These are phyloP conservation scores for Aureobasidium sp. DNA, from an alignment of 2,329 filamentous ascomycete genomes.

Conservation along the genomic window DNA sequence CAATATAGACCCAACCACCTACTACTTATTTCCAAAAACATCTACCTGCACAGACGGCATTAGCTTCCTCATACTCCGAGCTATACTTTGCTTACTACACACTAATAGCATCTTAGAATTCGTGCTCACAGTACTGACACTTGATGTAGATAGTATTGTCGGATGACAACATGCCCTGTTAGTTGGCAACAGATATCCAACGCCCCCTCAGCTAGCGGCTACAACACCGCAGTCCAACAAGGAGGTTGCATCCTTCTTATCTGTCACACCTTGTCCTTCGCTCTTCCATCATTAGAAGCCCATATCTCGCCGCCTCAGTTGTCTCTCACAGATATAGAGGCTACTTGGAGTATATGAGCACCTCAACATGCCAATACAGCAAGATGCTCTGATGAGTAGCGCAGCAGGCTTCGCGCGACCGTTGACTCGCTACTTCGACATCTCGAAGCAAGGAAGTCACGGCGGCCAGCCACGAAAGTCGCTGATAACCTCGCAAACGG, in stretches of 20 bases:
- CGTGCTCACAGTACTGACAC: too few species aligned
- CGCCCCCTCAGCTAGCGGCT: too few species aligned
- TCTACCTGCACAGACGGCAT: background rate
- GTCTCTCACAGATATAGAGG: background rate
- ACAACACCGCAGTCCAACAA: background rate
- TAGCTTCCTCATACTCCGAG: too few species aligned
- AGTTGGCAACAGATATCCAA: background rate
- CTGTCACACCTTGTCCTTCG: background rate
- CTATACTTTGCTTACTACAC: too few species aligned
- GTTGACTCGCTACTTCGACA: background rate
- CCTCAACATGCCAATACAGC: background rate
- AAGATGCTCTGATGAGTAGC: background rate
- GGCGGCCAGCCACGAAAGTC: background rate
- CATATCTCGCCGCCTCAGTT: too few species aligned
- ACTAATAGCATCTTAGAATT: too few species aligned
- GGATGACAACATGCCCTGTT: too few species aligned
- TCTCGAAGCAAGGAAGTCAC: background rate
- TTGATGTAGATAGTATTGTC: too few species aligned
- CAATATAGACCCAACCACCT: too few species aligned
- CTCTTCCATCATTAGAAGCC: background rate
- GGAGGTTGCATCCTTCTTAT: background rate
- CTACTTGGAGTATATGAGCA: background rate
- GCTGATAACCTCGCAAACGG: background rate
- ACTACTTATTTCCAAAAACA: too few species aligned
- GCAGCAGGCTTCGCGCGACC: background rate